Evolutionary conservation across 73 alveolate species (phyloP).

Genomic region (Stentor coeruleus): DNA sequence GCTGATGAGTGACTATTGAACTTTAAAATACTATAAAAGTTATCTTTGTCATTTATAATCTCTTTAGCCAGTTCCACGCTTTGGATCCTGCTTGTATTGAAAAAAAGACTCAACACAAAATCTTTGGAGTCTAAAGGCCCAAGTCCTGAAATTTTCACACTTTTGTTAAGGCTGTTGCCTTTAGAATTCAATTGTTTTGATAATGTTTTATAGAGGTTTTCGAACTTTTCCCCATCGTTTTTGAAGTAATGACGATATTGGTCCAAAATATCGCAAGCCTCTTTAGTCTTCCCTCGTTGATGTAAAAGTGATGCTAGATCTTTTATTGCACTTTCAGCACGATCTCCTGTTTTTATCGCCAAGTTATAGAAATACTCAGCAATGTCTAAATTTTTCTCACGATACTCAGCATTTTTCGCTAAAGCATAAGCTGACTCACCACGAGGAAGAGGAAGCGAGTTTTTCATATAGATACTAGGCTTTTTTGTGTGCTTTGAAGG

Average conservation of each 20-base stretch:
- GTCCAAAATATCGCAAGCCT: background rate
- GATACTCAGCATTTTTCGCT: slow-evolving; percentile 9
- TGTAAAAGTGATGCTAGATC: background rate
- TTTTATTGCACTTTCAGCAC: background rate
- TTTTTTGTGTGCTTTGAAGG: too few relatives aligned
- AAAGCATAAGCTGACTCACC: background rate
- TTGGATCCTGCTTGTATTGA: background rate
- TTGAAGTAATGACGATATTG: background rate
- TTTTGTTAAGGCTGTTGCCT: background rate
- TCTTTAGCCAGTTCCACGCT: background rate
- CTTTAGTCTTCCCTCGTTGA: background rate
- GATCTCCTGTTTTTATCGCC: background rate
- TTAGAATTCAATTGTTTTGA: background rate
- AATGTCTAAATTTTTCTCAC: background rate
- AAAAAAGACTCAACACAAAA: background rate
- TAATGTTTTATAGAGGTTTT: background rate
- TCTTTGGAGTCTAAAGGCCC: background rate
- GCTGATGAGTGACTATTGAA: background rate
- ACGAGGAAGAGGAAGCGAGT: background rate
- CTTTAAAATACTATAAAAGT: background rate
- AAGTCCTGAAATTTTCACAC: background rate
- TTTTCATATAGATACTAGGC: too few relatives aligned
- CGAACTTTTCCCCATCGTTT: slow-evolving; percentile 4
- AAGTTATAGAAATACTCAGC: background rate
- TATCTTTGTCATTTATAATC: background rate